Conservation (phyloP, 768 basidiomycete species). For the Russula foetens region DNA sequence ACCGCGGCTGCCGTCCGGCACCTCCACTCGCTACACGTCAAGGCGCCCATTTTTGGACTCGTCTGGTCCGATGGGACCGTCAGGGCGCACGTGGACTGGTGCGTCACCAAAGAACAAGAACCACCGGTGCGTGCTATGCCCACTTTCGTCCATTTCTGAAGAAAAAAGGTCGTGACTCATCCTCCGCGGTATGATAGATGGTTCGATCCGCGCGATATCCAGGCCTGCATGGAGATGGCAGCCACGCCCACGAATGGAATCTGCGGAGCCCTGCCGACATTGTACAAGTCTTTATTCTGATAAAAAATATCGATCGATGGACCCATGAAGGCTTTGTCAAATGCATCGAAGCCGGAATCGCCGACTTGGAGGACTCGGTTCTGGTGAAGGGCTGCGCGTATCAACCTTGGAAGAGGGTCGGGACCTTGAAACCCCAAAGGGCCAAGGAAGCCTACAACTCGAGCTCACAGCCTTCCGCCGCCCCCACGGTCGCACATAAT, state of each 20-base stretch:
- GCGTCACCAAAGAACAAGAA: slow-evolving; percentile 16
- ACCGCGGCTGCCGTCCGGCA: no score
- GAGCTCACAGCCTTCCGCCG: slow-evolving; percentile 13
- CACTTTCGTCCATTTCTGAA: background rate
- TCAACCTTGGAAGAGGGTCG: slow-evolving; percentile 42
- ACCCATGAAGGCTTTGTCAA: slow-evolving; percentile 37
- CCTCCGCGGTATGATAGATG: slow-evolving; percentile 26
- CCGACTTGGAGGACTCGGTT: slow-evolving; percentile 30
- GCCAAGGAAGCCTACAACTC: slow-evolving; percentile 29
- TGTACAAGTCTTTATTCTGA: slow-evolving; percentile 40
- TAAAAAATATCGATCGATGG: slow-evolving; percentile 47
- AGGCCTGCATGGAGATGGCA: slow-evolving; percentile 20
- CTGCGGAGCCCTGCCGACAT: slow-evolving; percentile 38
- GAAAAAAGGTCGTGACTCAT: background rate
- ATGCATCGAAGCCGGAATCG: slow-evolving; percentile 34
- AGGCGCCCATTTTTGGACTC: slow-evolving; percentile 43
- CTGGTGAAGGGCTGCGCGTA: slow-evolving; percentile 29
- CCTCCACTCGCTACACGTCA: slow-evolving; percentile 38
- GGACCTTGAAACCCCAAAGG: slow-evolving; percentile 17
- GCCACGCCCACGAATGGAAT: slow-evolving; percentile 42
- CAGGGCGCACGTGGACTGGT: slow-evolving; percentile 51
- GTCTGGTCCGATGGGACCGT: slow-evolving; percentile 47
- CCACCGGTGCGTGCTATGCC: slow-evolving; percentile 1
- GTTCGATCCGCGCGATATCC: slow-evolving; percentile 44
- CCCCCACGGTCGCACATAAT: background rate